phyloP scores from a whole-genome alignment of 2,329 filamentous ascomycete genomes.

The Neonectria coccinea region DNA sequence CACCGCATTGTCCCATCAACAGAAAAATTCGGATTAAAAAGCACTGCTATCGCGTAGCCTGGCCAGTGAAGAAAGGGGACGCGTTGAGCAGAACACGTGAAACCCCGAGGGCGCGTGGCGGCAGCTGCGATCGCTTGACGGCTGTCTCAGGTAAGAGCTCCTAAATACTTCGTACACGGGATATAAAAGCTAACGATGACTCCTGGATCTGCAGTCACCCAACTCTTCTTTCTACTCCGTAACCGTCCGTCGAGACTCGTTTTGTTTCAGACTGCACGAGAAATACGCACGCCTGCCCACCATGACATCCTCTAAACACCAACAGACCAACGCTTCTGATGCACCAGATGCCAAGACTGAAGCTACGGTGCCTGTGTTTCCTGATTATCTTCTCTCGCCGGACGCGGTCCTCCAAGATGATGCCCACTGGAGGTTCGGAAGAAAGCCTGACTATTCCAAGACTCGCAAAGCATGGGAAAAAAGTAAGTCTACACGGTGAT shows the following conservation, averaged over 20 bases:
- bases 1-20: neutral
- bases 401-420: conserved; percentile 27
- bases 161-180: neutral
- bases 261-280: neutral
- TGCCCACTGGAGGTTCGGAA: conserved; percentile 22
- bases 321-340: neutral
- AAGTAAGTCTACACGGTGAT: conserved; percentile 57
- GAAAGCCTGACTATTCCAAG: conserved; percentile 70
- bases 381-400: conserved; percentile 20
- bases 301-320: neutral
- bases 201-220: neutral
- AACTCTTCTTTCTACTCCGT: too few relatives aligned
- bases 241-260: too few relatives aligned
- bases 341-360: neutral
- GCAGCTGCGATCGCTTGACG: neutral
- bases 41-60: neutral
- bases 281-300: neutral
- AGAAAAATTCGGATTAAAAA: neutral
- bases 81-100: neutral
- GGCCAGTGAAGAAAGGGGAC: neutral
- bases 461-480: conserved; percentile 69
- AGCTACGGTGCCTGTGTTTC: conserved; percentile 49
- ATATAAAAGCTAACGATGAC: neutral
- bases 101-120: neutral
- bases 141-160: neutral